Conservation (phyloP, 768 basidiomycete genomes). For the Glaciozyma antarctica region DNA sequence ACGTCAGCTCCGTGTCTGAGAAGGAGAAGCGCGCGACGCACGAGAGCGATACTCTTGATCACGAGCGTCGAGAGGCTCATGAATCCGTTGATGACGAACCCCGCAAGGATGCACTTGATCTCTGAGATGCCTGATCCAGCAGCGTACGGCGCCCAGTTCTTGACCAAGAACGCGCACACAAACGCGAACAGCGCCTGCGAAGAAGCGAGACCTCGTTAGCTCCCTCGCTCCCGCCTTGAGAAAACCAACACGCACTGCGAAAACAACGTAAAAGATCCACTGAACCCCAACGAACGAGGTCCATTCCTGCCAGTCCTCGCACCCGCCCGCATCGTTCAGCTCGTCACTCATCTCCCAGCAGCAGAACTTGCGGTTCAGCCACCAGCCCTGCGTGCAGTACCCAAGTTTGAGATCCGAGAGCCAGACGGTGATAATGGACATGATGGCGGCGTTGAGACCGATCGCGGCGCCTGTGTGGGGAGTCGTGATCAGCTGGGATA, state of each 20-base stretch:
- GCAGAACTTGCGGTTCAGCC: constrained; percentile 95
- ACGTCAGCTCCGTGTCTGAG: neutral
- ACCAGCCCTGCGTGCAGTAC: constrained; percentile 93
- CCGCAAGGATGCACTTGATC: constrained; percentile 94
- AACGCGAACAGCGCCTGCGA: constrained; percentile 68
- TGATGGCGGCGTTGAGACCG: constrained; percentile 85
- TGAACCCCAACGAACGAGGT: constrained; percentile 55
- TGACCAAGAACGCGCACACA: constrained; percentile 77
- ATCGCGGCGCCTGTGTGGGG: constrained; percentile 63
- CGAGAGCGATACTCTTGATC: constrained; percentile 89
- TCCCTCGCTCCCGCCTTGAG: neutral
- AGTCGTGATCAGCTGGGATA: neutral
- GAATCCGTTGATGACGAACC: constrained; percentile 95
- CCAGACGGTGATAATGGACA: constrained; percentile 94
- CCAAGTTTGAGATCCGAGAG: constrained; percentile 96
- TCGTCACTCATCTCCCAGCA: constrained; percentile 96
- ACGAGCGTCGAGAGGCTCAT: constrained; percentile 79
- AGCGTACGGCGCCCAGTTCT: constrained; percentile 80
- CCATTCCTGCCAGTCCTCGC: constrained; percentile 90
- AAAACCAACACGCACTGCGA: constrained; percentile 58
- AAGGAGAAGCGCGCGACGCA: constrained; percentile 41
- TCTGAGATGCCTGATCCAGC: constrained; percentile 98
- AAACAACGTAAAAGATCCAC: constrained; percentile 77
- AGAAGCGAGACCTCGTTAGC: neutral
- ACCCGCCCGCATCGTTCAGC: constrained; percentile 47